Evolutionary conservation across 2,329 filamentous ascomycete genomes (phyloP).

Genomic region (Aspergillus hortae): DNA sequence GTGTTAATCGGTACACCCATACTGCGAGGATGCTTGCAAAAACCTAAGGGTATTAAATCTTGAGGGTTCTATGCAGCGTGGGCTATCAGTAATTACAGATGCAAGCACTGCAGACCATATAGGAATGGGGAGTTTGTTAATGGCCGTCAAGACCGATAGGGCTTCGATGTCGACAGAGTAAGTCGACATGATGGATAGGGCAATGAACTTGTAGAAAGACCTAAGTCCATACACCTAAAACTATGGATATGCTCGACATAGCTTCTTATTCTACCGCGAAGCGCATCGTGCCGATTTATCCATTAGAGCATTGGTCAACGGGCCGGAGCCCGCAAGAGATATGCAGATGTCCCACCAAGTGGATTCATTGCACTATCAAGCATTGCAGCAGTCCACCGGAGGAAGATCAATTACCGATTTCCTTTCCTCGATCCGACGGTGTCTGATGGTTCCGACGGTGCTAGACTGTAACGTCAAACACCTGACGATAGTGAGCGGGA

Average conservation of each 20-base stretch:
- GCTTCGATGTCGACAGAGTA: neutral
- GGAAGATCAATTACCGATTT: neutral
- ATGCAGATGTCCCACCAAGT: neutral
- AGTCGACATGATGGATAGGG: neutral
- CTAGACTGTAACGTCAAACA: neutral
- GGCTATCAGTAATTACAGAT: no score
- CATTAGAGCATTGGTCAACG: no score
- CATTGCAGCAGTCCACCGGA: neutral
- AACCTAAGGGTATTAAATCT: neutral
- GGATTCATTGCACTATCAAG: neutral
- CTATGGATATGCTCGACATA: no score
- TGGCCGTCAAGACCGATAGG: neutral
- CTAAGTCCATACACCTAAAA: no score
- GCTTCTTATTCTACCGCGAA: no score
- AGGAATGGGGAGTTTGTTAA: neutral
- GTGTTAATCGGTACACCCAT: neutral
- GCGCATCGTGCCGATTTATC: no score
- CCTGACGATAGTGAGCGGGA: neutral
- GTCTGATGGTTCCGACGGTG: neutral
- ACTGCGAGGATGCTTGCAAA: neutral
- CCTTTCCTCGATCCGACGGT: neutral
- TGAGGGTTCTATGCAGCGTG: no score
- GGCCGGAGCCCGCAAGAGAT: no score
- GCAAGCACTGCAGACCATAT: conserved; percentile 1
- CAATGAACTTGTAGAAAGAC: no score